These are phyloP conservation scores for Cordyceps sp. DNA, from an alignment of 2,329 filamentous ascomycete species.

Conservation along the genomic window DNA sequence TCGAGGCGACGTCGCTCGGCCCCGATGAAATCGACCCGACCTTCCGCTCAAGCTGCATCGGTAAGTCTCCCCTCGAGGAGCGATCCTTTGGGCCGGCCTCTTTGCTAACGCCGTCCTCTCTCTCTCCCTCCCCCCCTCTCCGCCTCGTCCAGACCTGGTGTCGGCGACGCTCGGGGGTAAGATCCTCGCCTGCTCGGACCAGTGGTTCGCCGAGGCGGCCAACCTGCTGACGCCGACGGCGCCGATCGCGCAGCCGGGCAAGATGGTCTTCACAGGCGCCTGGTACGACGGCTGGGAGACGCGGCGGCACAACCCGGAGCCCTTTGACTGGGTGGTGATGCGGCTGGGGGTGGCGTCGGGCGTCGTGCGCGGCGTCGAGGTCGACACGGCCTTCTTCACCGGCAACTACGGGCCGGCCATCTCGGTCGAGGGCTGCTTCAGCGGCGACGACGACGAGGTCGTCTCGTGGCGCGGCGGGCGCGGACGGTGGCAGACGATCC, in stretches of 20 bases:
- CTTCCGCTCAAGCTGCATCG: slow-evolving; percentile 44
- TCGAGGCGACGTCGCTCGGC: slow-evolving; percentile 29
- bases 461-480: slow-evolving; percentile 39
- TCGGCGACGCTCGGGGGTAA: slow-evolving; percentile 45
- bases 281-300: slow-evolving; percentile 63
- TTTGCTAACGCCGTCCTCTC: too few relatives aligned
- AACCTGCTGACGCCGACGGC: slow-evolving; percentile 49
- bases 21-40: slow-evolving; percentile 41
- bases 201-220: slow-evolving; percentile 51
- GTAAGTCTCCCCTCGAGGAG: slow-evolving; percentile 24
- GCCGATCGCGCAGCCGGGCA: slow-evolving; percentile 45
- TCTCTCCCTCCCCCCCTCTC: background rate
- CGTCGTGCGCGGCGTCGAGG: slow-evolving; percentile 55
- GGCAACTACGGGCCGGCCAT: slow-evolving; percentile 71
- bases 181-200: slow-evolving; percentile 47
- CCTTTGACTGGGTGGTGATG: slow-evolving; percentile 52
- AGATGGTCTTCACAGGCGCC: slow-evolving; percentile 52
- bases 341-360: slow-evolving; percentile 54
- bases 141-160: slow-evolving; percentile 31
- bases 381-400: slow-evolving; percentile 69
- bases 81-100: too few relatives aligned
- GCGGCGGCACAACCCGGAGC: slow-evolving; percentile 43
- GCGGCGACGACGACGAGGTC: slow-evolving; percentile 45
- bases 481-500: slow-evolving; percentile 55
- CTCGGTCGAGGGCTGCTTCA: slow-evolving; percentile 62